Evolutionary conservation across 495 filamentous ascomycete genomes (phyloP).

Genomic region (Penicillium pancosmium): DNA sequence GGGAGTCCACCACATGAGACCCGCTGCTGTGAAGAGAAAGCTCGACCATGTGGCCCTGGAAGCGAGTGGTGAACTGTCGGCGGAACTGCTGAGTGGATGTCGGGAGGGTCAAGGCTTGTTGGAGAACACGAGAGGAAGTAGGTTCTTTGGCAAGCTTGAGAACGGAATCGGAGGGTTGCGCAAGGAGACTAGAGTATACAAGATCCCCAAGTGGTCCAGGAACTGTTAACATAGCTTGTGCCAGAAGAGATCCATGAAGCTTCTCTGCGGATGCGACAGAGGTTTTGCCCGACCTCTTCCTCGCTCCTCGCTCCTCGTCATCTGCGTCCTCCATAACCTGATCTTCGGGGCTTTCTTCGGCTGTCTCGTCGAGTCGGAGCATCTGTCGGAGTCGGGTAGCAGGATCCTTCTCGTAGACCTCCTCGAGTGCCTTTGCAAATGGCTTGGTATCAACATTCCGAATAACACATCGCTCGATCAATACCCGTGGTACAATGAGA

Average conservation of each 20-base stretch:
- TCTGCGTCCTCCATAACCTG: slow-evolving; percentile 36
- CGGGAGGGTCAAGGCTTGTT: slow-evolving; percentile 63
- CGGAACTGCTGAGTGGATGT: slow-evolving; percentile 60
- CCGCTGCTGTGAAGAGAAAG: slow-evolving; percentile 73
- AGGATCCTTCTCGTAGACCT: slow-evolving; percentile 59
- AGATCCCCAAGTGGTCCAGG: slow-evolving; percentile 59
- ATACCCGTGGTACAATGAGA: slow-evolving; percentile 72
- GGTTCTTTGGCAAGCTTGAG: slow-evolving; percentile 58
- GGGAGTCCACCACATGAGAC: slow-evolving; percentile 75
- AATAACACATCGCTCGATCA: slow-evolving; percentile 82
- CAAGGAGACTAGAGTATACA: slow-evolving; percentile 57
- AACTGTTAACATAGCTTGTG: slow-evolving; percentile 64
- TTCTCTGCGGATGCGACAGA: slow-evolving; percentile 46
- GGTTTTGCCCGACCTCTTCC: slow-evolving; percentile 31
- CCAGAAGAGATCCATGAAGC: slow-evolving; percentile 65
- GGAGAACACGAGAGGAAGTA: slow-evolving; percentile 69
- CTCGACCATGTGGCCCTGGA: slow-evolving; percentile 59
- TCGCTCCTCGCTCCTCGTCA: slow-evolving; percentile 40
- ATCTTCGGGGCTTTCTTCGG: slow-evolving; percentile 24
- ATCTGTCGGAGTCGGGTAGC: slow-evolving; percentile 58
- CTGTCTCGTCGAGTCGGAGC: slow-evolving; percentile 50
- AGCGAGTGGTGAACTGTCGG: slow-evolving; percentile 62
- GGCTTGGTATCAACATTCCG: slow-evolving; percentile 62
- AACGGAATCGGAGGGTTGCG: slow-evolving; percentile 42
- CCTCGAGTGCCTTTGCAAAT: slow-evolving; percentile 62